Evolutionary conservation across 2,329 filamentous ascomycete genomes (phyloP).

Genomic region (Botrytis sinoallii): DNA sequence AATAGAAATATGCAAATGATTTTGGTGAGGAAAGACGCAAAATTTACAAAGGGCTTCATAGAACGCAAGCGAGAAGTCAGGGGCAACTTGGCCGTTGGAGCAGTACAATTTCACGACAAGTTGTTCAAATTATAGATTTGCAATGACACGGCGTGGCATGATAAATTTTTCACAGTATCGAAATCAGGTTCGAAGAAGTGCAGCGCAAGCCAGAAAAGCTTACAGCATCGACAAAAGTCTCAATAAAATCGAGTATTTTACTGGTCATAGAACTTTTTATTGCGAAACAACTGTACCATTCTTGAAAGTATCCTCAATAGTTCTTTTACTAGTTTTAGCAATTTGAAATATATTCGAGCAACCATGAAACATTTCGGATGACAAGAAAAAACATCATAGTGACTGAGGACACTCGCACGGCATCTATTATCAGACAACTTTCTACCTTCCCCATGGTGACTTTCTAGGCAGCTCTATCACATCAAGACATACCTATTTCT

Average conservation of each 20-base stretch:
- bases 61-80: neutral
- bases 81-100: neutral
- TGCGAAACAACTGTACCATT: fast-evolving
- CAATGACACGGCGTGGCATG: too few relatives aligned
- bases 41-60: neutral
- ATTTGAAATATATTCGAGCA: neutral
- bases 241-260: neutral
- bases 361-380: fast-evolving
- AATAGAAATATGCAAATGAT: fast-evolving
- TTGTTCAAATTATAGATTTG: neutral
- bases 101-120: neutral
- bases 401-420: neutral
- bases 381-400: neutral
- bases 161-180: neutral
- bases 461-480: neutral
- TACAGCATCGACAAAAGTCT: too few relatives aligned
- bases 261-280: neutral
- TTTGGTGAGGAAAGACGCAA: fast-evolving
- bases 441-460: neutral
- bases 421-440: neutral
- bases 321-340: neutral
- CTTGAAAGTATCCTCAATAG: neutral
- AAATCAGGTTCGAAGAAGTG: neutral
- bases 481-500: fast-evolving
- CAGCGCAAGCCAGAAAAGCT: neutral